Evolutionary conservation across 148 eudicot species (phyloP), one percentile per base, ranked within the genome.

Genomic region (Chenopodium suecicum): DNA sequence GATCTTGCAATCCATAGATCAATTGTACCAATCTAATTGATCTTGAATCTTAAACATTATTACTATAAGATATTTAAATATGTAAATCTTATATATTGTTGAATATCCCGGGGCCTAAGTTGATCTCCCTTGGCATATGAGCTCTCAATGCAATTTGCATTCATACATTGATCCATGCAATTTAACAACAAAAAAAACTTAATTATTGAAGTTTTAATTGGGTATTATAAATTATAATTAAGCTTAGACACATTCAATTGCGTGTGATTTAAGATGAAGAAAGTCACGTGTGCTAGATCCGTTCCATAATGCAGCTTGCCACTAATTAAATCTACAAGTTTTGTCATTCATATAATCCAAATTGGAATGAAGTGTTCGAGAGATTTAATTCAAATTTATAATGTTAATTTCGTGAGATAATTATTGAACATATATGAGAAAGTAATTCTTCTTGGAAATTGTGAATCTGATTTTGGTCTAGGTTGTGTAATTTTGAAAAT

Each of bases 231-330:
- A 41, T 41, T 41, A 41, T 41, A 41, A 41, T 41, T 41, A 41
- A 32, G 14, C 31, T 56, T 63, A 1, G 41, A 16, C 64, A 44
- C 69, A 76, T 67, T 82, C 76, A 19, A 16, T 75, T 82, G 84
- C 80, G 71, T 82, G 64, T 14, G 52, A n/a, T 77, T 60, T 70
- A 82, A 82, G 76, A 37, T 48, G 31, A 63, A 56, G 16, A 58
- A 47, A 58, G 27, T 82, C 84, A 82, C 80, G 70, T 82, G 84
- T 52, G 22, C 17, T n/a, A 82, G 84, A 82, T 82, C 84, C 84
- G 80, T 78, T 75, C 69, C 60, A 41, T 82, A 63, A 77, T 82
- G 84, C 84, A 37, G 7, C 74, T 82, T 52, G 64, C 34, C 64
- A 65, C 62, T 37, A 17, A 31, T 11, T 64, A 66, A 44, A 41